A percentile compares a stretch with the other conserved stretches of the same genome.
These are phyloP conservation scores for Fomitopsis serialis DNA, from an alignment of 768 basidiomycete genomes.

Conservation along the genomic window DNA sequence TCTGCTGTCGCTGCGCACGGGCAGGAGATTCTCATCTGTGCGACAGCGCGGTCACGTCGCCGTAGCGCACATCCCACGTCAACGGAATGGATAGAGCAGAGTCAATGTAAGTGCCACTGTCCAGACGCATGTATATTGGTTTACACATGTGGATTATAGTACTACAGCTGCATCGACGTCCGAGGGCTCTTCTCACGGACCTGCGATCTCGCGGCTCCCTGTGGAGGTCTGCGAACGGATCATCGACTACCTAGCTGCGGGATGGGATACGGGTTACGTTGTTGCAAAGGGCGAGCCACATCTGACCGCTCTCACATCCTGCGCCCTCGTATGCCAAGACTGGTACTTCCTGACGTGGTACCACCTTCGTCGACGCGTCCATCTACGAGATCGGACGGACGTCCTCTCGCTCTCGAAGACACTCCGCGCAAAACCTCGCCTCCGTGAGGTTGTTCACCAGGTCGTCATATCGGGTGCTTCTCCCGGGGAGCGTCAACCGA, in stretches of 20 bases:
- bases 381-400: not conserved
- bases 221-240: not conserved
- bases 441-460: not conserved
- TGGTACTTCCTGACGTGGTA: not conserved
- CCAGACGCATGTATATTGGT: too few relatives aligned
- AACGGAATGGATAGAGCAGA: too few relatives aligned
- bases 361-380: not conserved
- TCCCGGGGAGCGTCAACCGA: not conserved
- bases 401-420: not conserved
- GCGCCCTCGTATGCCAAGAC: not conserved
- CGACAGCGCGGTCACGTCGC: too few relatives aligned
- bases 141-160: too few relatives aligned
- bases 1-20: too few relatives aligned
- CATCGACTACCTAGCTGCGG: not conserved
- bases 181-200: too few relatives aligned
- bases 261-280: not conserved
- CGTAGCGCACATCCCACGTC: too few relatives aligned
- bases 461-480: not conserved
- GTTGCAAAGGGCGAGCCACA: not conserved
- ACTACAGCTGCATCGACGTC: too few relatives aligned
- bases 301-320: not conserved
- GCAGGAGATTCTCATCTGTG: too few relatives aligned
- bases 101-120: too few relatives aligned
- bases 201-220: too few relatives aligned
- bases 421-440: not conserved